phyloP scores from a whole-genome alignment of 345 rosid genomes.

The Populus alba region DNA sequence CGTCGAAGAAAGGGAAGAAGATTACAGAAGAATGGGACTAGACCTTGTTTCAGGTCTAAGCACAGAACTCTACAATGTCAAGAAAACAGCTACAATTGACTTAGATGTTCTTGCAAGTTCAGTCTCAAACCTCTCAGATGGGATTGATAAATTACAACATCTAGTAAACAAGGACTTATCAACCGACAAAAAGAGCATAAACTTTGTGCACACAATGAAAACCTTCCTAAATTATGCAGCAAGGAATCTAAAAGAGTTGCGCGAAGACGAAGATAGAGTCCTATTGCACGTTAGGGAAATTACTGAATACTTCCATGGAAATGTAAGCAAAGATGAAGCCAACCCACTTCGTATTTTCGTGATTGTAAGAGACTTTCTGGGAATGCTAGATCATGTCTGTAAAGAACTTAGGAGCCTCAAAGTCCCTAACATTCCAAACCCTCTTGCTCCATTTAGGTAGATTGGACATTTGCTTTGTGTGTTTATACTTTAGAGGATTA shows the following conservation, averaged over 20 bases:
- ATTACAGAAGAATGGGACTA: constrained; percentile 84
- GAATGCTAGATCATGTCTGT: constrained; percentile 91
- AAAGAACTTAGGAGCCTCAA: constrained; percentile 74
- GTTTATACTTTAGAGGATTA: background rate
- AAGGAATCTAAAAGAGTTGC: constrained; percentile 57
- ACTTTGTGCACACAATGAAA: constrained; percentile 58
- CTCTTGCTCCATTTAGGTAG: constrained; percentile 81
- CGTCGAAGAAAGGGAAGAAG: constrained; percentile 74
- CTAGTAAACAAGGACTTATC: constrained; percentile 42
- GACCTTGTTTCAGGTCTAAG: constrained; percentile 83
- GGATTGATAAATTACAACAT: constrained; percentile 48
- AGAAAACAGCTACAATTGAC: constrained; percentile 86
- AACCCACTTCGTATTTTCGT: constrained; percentile 86
- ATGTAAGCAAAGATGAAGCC: constrained; percentile 78
- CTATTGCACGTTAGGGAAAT: constrained; percentile 67
- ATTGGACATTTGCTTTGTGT: constrained; percentile 10
- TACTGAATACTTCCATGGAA: constrained; percentile 92
- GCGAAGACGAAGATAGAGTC: constrained; percentile 69
- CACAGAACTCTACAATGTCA: constrained; percentile 80
- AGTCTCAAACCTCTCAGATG: constrained; percentile 70
- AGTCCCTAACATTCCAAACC: constrained; percentile 59
- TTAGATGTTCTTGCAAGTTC: constrained; percentile 83
- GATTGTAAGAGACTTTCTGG: constrained; percentile 94
- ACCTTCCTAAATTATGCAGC: constrained; percentile 54
- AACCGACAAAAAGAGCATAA: constrained; percentile 44